These are phyloP conservation scores for Hermanozyma aechmeae DNA, from an alignment of 805 yeast species.

Conservation along the genomic window DNA sequence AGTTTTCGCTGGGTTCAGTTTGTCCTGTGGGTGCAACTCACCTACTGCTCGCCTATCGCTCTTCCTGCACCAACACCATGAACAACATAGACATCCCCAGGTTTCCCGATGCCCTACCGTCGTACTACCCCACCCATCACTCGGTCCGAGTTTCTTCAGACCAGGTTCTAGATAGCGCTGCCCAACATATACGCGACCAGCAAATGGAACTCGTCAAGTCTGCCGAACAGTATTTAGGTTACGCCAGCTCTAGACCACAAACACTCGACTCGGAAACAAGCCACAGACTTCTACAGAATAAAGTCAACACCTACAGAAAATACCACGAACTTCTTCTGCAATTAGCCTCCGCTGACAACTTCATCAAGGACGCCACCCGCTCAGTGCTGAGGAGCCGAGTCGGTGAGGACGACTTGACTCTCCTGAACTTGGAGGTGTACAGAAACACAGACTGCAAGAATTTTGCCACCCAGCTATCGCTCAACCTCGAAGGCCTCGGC, in stretches of 20 bases:
- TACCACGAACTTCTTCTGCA: too few relatives aligned
- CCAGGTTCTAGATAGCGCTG: slow-evolving; percentile 2
- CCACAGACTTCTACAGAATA: slow-evolving; percentile 3
- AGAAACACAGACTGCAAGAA: slow-evolving; percentile 3
- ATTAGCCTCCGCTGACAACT: slow-evolving; percentile 5
- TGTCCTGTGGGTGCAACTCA: background rate
- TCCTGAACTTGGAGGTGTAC: slow-evolving; percentile 6
- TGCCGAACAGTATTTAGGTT: slow-evolving; percentile 5
- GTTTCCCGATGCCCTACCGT: slow-evolving; percentile 5
- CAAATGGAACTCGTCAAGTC: slow-evolving; percentile 2
- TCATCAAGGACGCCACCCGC: slow-evolving; percentile 4
- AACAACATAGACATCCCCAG: slow-evolving; percentile 3
- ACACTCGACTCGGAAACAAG: slow-evolving; percentile 3
- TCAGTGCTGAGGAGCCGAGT: slow-evolving; percentile 4
- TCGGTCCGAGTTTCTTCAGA: slow-evolving; percentile 7
- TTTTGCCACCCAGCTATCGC: too few relatives aligned
- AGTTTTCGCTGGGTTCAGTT: background rate
- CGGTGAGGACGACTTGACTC: slow-evolving; percentile 5
- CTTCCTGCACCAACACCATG: background rate
- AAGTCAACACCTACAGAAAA: slow-evolving; percentile 4
- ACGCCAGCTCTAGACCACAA: slow-evolving; percentile 4
- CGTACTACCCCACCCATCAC: slow-evolving; percentile 10
- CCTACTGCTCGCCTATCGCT: background rate
- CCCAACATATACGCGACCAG: slow-evolving; percentile 8
- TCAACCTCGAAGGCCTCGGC: too few relatives aligned